phyloP scores from a whole-genome alignment of 768 basidiomycete genomes.

The Mycena crocata region DNA sequence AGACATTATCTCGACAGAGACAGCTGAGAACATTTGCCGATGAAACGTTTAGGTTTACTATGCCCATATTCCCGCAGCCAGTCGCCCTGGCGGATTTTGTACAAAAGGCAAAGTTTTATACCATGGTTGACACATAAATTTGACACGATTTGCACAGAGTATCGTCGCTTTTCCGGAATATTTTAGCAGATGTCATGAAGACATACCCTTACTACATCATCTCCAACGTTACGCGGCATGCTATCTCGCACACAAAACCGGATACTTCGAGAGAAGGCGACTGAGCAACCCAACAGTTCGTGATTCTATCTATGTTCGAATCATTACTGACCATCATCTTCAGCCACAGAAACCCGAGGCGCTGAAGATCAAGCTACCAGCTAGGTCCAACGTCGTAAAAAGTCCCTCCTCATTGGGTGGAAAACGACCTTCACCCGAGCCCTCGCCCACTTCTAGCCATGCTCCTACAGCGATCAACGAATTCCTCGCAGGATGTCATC shows the following conservation, averaged over 20 bases:
- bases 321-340: background rate
- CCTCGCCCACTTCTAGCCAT: background rate
- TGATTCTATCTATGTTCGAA: background rate
- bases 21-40: conserved; percentile 14
- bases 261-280: conserved; percentile 10
- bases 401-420: background rate
- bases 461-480: background rate
- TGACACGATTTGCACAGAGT: background rate
- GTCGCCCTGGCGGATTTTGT: conserved; percentile 16
- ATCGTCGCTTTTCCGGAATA: conserved; percentile 3
- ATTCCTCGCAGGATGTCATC: conserved; percentile 27
- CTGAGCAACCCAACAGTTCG: background rate
- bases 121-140: background rate
- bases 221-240: conserved; percentile 30
- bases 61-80: conserved; percentile 25
- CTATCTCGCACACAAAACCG: conserved; percentile 22
- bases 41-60: conserved; percentile 12
- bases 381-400: background rate
- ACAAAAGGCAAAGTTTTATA: conserved; percentile 6
- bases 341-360: background rate
- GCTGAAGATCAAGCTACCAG: background rate
- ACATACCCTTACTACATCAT: conserved; percentile 14
- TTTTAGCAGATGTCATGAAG: conserved; percentile 3
- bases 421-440: background rate
- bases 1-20: background rate